Conservation (phyloP, 176 grass and related monocot genomes). For the Aegilops tauschii region DNA sequence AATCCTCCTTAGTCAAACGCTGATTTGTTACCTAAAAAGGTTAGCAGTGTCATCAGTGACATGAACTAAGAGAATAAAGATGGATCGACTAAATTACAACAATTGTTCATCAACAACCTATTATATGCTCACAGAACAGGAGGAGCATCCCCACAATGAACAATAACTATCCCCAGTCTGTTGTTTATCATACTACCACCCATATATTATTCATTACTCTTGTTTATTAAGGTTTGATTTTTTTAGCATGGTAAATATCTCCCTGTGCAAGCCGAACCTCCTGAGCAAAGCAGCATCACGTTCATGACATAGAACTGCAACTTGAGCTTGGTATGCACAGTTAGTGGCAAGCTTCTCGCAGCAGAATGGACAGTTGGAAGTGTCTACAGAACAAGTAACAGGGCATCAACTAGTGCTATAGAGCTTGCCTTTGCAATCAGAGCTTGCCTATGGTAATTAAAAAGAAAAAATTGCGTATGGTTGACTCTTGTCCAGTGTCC, state of each 20-base stretch:
- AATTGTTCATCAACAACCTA: not conserved
- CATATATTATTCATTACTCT: not conserved
- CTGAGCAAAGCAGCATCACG: not conserved
- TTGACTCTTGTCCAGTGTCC: no score
- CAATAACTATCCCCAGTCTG: not conserved
- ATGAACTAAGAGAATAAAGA: conserved; percentile 15
- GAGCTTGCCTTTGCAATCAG: not conserved
- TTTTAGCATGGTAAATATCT: not conserved
- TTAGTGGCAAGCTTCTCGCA: conserved; percentile 1
- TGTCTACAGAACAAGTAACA: not conserved
- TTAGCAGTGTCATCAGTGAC: conserved; percentile 7
- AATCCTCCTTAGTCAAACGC: conserved; percentile 48
- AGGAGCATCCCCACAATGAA: not conserved
- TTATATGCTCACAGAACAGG: not conserved
- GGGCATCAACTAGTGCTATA: not conserved
- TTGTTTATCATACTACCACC: not conserved
- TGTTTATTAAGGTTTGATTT: not conserved
- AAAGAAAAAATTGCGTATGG: no score
- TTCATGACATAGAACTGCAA: not conserved
- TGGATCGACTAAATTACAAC: not conserved
- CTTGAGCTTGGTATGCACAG: not conserved
- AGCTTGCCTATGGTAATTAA: not conserved
- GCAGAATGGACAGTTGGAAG: not conserved
- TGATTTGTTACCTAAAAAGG: conserved; percentile 45
- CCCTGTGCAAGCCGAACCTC: not conserved